Evolutionary conservation across 371 early-diverging fungal species (phyloP).

Genomic region (Mucor irregularis): DNA sequence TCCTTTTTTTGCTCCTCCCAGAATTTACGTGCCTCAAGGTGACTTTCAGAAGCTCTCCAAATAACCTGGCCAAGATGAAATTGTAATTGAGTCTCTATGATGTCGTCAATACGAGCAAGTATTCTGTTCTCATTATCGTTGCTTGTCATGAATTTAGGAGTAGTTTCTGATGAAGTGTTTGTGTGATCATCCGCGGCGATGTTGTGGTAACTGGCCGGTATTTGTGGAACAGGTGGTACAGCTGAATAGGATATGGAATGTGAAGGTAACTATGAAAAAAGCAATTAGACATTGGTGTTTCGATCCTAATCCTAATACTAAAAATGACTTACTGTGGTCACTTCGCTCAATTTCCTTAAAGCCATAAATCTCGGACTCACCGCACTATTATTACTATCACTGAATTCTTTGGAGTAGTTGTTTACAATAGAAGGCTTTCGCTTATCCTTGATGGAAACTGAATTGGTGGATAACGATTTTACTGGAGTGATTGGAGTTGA

Average conservation of each 20-base stretch:
- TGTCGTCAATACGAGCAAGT: conserved; percentile 22
- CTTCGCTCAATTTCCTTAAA: conserved; percentile 41
- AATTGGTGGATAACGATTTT: not conserved
- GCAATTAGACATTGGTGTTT: too few species aligned
- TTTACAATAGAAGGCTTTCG: conserved; percentile 10
- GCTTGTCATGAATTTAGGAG: too few species aligned
- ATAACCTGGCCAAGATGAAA: conserved; percentile 34
- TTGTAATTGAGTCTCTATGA: conserved; percentile 31
- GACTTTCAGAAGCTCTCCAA: conserved; percentile 35
- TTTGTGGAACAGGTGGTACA: conserved; percentile 21
- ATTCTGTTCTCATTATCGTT: not conserved
- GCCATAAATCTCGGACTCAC: conserved; percentile 51
- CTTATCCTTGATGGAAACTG: not conserved
- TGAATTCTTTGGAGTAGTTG: conserved; percentile 9
- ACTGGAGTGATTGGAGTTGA: conserved; percentile 2
- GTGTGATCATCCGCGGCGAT: not conserved
- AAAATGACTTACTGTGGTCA: conserved; percentile 23
- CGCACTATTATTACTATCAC: conserved; percentile 29
- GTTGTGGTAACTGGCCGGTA: conserved; percentile 5
- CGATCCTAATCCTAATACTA: not conserved
- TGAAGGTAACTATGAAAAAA: conserved; percentile 19
- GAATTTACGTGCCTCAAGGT: conserved; percentile 28
- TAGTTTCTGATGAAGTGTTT: too few species aligned
- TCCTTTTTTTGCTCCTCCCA: conserved; percentile 47
- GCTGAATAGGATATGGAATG: conserved; percentile 14